These are phyloP conservation scores for Pythium phragmitis DNA, from an alignment of 352 stramenopile species.

Conservation along the genomic window DNA sequence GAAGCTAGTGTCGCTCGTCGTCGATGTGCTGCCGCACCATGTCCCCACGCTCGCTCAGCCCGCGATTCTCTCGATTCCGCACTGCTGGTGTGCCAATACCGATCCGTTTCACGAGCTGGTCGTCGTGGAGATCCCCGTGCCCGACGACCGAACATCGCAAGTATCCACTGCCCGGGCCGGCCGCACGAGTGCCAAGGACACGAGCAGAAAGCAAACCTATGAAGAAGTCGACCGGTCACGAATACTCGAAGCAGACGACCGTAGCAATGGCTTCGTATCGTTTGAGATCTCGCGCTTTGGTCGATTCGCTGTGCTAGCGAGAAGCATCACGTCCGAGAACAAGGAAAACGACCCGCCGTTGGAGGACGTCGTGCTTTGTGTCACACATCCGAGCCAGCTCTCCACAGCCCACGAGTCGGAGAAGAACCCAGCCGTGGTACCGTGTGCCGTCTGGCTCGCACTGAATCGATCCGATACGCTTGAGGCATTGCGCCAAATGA, in stretches of 20 bases:
- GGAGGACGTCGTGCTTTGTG: constrained; percentile 16
- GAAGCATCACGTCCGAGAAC: constrained; percentile 10
- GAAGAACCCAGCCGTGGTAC: background rate
- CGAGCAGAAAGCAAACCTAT: background rate
- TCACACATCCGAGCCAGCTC: constrained; percentile 16
- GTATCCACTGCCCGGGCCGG: no score
- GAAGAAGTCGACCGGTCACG: constrained; percentile 6
- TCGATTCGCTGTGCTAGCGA: constrained; percentile 23
- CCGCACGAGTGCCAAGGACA: no score
- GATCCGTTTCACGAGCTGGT: constrained; percentile 26
- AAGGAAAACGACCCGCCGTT: constrained; percentile 23
- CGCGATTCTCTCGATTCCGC: constrained; percentile 27
- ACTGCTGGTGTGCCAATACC: constrained; percentile 7
- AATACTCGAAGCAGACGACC: background rate
- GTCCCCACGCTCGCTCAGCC: constrained; percentile 14
- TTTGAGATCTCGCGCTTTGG: constrained; percentile 23
- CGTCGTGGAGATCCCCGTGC: constrained; percentile 1
- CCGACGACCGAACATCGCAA: background rate
- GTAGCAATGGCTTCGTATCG: constrained; percentile 10
- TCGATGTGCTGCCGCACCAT: constrained; percentile 39
- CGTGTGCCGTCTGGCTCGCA: constrained; percentile 15
- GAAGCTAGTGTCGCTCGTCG: constrained; percentile 41
- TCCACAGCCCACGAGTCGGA: background rate
- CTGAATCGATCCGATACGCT: constrained; percentile 17
- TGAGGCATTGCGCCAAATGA: background rate